These are phyloP conservation scores for Lachnellula occidentalis DNA, from an alignment of 2,329 filamentous ascomycete species.

Conservation along the genomic window DNA sequence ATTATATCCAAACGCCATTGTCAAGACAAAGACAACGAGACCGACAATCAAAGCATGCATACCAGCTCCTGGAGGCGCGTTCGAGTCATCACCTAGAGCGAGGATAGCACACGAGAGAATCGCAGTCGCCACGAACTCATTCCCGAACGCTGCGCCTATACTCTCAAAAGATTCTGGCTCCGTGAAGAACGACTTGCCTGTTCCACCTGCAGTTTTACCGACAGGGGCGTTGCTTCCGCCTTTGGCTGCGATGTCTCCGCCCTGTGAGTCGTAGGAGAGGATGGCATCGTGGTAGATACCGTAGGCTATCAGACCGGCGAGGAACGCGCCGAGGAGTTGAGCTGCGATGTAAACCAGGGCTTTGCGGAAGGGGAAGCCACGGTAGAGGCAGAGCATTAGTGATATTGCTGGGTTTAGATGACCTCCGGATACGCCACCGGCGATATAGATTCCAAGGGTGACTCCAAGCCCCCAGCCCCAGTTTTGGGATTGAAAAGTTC, in stretches of 20 bases:
- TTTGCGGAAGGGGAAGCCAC: constrained; percentile 16
- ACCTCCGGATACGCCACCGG: constrained; percentile 16
- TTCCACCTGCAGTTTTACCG: constrained; percentile 1
- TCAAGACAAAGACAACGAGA: constrained; percentile 32
- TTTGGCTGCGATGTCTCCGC: neutral
- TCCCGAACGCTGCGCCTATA: constrained; percentile 36
- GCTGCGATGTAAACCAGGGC: constrained; percentile 11
- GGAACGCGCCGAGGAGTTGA: constrained; percentile 14
- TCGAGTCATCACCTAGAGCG: constrained; percentile 38
- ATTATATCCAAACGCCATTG: constrained; percentile 37
- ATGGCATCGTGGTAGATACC: constrained; percentile 14
- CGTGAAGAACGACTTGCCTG: constrained; percentile 6
- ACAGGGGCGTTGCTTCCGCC: neutral
- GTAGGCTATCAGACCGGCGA: constrained; percentile 11
- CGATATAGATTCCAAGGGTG: constrained; percentile 38
- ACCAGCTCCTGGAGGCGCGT: constrained; percentile 39
- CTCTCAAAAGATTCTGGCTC: constrained; percentile 1
- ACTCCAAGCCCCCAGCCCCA: constrained; percentile 48
- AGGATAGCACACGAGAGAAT: constrained; percentile 37
- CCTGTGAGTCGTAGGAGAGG: neutral
- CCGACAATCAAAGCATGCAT: constrained; percentile 44
- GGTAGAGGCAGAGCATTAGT: constrained; percentile 13
- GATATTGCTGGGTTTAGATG: constrained; percentile 18
- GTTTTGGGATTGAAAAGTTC: constrained; percentile 37
- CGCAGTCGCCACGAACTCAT: constrained; percentile 38